Conservation (phyloP, 2,329 filamentous ascomycete species). For the Anthostomella pinea region DNA sequence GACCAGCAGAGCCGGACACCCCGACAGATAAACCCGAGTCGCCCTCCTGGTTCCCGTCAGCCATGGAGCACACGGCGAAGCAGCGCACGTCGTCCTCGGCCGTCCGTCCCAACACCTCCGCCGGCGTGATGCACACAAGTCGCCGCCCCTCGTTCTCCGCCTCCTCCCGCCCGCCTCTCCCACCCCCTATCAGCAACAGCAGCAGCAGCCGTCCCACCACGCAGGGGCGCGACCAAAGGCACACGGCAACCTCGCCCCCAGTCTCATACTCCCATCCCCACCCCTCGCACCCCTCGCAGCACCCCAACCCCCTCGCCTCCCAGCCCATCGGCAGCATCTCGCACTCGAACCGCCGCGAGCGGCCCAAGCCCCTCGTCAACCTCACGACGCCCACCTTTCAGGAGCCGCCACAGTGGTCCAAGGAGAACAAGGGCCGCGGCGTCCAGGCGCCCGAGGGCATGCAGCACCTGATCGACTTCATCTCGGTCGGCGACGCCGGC, state of each 20-base stretch:
- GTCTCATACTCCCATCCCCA: no score
- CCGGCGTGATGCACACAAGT: slow-evolving; percentile 15
- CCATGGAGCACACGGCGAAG: slow-evolving; percentile 30
- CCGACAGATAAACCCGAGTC: slow-evolving; percentile 19
- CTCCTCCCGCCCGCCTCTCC: slow-evolving; percentile 15
- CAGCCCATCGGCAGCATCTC: slow-evolving; percentile 16
- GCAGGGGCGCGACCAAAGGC: no score
- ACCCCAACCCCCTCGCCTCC: slow-evolving; percentile 21
- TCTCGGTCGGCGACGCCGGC: slow-evolving; percentile 21
- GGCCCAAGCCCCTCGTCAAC: slow-evolving; percentile 29
- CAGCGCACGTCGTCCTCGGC: slow-evolving; percentile 17
- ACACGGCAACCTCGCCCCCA: no score
- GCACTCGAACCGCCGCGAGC: slow-evolving; percentile 23
- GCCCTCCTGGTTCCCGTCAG: slow-evolving; percentile 39
- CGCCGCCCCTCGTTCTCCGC: slow-evolving; percentile 18
- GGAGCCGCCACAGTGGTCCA: slow-evolving; percentile 31
- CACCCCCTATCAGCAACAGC: slow-evolving; percentile 1
- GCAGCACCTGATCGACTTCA: slow-evolving; percentile 30
- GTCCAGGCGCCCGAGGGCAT: slow-evolving; percentile 31
- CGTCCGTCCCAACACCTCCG: slow-evolving; percentile 21
- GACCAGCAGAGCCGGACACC: slow-evolving; percentile 27
- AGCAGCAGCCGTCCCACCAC: not conserved
- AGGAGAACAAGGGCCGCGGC: slow-evolving; percentile 28
- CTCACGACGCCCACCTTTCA: slow-evolving; percentile 24
- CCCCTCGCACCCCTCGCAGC: slow-evolving; percentile 6